Percentiles rank a stretch among this genome's conserved stretches.
phyloP scores from a whole-genome alignment of 441 rosid genomes.

The Biscutella laevigata region DNA sequence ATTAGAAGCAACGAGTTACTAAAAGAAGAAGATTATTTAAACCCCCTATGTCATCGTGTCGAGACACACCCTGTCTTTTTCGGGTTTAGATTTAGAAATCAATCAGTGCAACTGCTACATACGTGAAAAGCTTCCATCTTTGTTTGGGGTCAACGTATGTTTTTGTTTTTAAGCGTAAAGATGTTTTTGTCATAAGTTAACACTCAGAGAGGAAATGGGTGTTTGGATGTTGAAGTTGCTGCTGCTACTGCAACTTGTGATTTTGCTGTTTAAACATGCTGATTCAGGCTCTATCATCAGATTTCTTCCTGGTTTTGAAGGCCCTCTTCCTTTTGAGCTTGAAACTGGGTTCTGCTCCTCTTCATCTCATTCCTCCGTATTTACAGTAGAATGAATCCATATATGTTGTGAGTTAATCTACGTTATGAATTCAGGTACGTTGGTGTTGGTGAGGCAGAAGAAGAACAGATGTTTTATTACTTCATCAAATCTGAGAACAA shows the following conservation, averaged over 20 bases:
- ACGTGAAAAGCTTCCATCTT: neutral
- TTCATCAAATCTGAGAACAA: constrained; percentile 47
- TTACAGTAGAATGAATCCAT: too few species aligned
- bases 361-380: neutral
- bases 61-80: neutral
- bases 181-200: neutral
- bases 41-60: neutral
- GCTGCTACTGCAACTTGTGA: neutral
- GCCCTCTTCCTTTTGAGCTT: constrained; percentile 60
- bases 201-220: neutral
- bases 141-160: constrained; percentile 8
- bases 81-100: neutral
- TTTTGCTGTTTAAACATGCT: constrained; percentile 9
- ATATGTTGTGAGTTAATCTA: too few species aligned
- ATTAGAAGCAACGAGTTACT: neutral
- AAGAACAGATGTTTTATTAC: constrained; percentile 51
- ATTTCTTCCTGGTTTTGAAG: constrained; percentile 55
- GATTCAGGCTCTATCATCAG: constrained; percentile 21
- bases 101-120: constrained; percentile 2
- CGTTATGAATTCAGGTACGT: constrained; percentile 32
- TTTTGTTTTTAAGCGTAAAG: neutral
- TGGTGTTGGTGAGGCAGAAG: constrained; percentile 51
- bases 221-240: neutral
- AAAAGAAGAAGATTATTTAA: neutral
- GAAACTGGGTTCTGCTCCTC: constrained; percentile 40